Evolutionary conservation across 805 yeast species (phyloP), one percentile per base, ranked within the genome.

Genomic region (Yamadazyma takamatsuzukensis): DNA sequence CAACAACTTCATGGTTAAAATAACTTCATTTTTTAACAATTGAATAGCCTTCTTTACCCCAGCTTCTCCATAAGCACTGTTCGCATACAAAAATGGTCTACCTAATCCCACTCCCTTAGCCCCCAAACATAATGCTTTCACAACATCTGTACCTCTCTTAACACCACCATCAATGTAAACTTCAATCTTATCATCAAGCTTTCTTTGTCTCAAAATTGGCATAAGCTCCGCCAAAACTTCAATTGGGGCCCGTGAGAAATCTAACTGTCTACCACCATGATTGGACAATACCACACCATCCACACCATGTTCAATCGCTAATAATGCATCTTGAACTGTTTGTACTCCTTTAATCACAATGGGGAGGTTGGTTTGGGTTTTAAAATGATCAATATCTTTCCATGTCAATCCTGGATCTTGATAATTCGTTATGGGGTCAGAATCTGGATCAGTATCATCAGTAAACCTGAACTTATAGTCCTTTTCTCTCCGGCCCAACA

Each of bases 211-310:
- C 36, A 79, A 55, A 4, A 66, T 47, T 5, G 78, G 79, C 68
- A 74, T 74, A 2, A 78, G 72, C 40, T 84, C 95, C 4, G 83
- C 83, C 30, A 87, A 61, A 4, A 83, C 75, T 53, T 80, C 84
- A 21, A 87, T 67, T 2, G 89, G 83, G 0, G 95, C 77, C n/a
- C 84, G 72, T 1, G 95, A 69, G 49, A 76, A 83, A 57, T 87
- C 96, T 36, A 87, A 63, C 57, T 86, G 95, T 40, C 96, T 68
- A 25, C 96, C 95, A 39, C 96, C 96, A 59, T 86, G 96, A 53
- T 86, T 87, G 2, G 94, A 84, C 31, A 86, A 49, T 4, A 87
- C 86, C n/a, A 86, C 80, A 25, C 89, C 95, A 26, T 78, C 74
- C 18, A 74, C 72, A 3, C 93, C 93, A 45, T 71, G 59, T 43